Evolutionary conservation across 805 yeast genomes (phyloP).

Genomic region (Ogataea glucozyma): DNA sequence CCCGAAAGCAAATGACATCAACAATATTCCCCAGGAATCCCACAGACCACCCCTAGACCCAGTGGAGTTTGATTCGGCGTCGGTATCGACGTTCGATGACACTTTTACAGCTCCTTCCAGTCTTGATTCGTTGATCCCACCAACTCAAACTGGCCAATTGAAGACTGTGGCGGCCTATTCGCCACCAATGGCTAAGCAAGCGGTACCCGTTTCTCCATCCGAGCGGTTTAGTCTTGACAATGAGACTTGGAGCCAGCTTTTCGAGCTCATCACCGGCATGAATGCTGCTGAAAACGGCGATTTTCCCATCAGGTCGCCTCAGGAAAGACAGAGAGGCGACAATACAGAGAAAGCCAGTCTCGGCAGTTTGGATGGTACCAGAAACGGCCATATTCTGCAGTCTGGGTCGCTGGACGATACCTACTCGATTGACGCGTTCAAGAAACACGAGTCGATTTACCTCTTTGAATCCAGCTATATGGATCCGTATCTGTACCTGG

Average conservation of each 20-base stretch:
- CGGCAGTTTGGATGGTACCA: too few relatives aligned
- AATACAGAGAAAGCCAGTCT: too few relatives aligned
- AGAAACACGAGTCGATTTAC: slow-evolving; percentile 12
- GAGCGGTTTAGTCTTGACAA: slow-evolving; percentile 6
- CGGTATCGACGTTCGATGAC: not conserved
- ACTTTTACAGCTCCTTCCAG: not conserved
- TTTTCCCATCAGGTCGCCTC: slow-evolving; percentile 3
- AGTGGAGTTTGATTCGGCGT: not conserved
- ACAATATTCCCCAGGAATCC: not conserved
- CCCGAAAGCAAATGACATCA: not conserved
- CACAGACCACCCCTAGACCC: not conserved
- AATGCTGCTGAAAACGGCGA: not conserved
- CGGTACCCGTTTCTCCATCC: not conserved
- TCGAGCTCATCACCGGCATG: slow-evolving; percentile 14
- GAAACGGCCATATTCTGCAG: too few relatives aligned
- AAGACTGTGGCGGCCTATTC: slow-evolving; percentile 1
- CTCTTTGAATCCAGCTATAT: slow-evolving; percentile 16
- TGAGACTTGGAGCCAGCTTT: slow-evolving; percentile 16
- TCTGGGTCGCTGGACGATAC: slow-evolving; percentile 10
- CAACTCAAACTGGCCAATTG: not conserved
- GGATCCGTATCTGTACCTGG: slow-evolving; percentile 11
- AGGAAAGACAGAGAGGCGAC: not conserved
- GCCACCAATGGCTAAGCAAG: not conserved
- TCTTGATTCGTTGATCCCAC: not conserved
- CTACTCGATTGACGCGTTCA: slow-evolving; percentile 18